These are phyloP conservation scores for Casuarina glauca DNA, from an alignment of 306 rosid genomes.

Conservation along the genomic window DNA sequence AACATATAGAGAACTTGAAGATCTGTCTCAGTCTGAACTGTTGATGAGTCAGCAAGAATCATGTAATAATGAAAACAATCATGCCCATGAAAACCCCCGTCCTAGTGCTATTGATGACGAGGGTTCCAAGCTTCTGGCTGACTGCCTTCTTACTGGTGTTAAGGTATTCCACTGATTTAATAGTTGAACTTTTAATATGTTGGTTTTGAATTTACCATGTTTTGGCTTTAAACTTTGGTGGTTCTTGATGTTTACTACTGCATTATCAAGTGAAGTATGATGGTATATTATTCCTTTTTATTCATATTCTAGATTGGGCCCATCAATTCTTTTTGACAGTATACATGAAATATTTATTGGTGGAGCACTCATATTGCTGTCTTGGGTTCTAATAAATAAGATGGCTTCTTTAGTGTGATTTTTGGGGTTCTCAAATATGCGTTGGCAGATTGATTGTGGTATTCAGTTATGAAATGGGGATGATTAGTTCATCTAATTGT, in stretches of 20 bases:
- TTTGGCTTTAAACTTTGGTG: constrained; percentile 12
- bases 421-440: not conserved
- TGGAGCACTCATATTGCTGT: constrained; percentile 4
- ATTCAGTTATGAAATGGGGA: not conserved
- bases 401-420: not conserved
- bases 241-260: constrained; percentile 6
- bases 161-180: constrained; percentile 48
- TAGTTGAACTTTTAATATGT: constrained; percentile 9
- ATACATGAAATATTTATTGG: constrained; percentile 1
- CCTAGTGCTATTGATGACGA: constrained; percentile 47
- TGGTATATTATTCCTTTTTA: not conserved
- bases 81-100: constrained; percentile 38
- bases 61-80: constrained; percentile 43
- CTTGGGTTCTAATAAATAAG: not conserved
- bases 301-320: not conserved
- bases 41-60: constrained; percentile 50
- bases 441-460: not conserved
- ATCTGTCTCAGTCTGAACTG: constrained; percentile 53
- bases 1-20: constrained; percentile 45
- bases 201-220: not conserved
- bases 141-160: constrained; percentile 81
- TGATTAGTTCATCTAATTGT: not conserved
- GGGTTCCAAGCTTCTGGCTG: constrained; percentile 60
- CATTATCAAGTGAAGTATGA: not conserved
- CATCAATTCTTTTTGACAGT: not conserved